Conservation (phyloP, 208 protist genomes). For the Leishmania martiniquensis region DNA sequence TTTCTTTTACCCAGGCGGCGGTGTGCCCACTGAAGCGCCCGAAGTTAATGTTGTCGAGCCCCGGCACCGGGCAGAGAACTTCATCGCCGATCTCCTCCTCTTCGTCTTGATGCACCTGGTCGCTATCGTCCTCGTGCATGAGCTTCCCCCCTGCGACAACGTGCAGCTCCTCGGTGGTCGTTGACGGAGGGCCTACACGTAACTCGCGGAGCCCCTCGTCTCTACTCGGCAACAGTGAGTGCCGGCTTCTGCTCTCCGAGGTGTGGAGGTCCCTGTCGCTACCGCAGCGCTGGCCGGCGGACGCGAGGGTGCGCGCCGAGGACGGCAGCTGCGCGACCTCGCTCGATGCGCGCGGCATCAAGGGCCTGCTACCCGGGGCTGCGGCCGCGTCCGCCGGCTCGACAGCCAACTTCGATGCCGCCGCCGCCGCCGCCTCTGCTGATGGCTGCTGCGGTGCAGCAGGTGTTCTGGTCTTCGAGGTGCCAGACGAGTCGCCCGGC, state of each 20-base stretch:
- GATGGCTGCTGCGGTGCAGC: neutral
- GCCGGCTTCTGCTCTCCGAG: neutral
- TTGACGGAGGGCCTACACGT: conserved; percentile 12
- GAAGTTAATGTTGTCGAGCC: conserved; percentile 88
- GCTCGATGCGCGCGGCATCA: neutral
- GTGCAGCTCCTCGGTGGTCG: conserved; percentile 18
- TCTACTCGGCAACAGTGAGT: conserved; percentile 6
- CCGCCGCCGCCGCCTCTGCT: neutral
- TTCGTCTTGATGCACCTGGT: conserved; percentile 20
- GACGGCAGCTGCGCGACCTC: neutral
- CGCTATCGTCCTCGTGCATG: neutral
- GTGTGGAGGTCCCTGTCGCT: too few relatives aligned
- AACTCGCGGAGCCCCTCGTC: conserved; percentile 25
- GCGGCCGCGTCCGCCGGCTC: neutral
- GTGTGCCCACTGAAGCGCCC: conserved; percentile 76
- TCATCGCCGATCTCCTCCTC: conserved; percentile 65
- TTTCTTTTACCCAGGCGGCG: conserved; percentile 57
- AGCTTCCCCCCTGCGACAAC: conserved; percentile 23
- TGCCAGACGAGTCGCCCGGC: neutral
- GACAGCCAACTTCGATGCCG: neutral
- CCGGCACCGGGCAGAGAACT: conserved; percentile 76
- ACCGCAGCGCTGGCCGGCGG: too few relatives aligned
- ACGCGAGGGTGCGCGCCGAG: neutral
- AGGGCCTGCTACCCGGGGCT: neutral
- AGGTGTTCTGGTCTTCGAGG: neutral